Evolutionary conservation across 1,139 yeast species (phyloP).

Genomic region (Zygotorulaspora mrakii): DNA sequence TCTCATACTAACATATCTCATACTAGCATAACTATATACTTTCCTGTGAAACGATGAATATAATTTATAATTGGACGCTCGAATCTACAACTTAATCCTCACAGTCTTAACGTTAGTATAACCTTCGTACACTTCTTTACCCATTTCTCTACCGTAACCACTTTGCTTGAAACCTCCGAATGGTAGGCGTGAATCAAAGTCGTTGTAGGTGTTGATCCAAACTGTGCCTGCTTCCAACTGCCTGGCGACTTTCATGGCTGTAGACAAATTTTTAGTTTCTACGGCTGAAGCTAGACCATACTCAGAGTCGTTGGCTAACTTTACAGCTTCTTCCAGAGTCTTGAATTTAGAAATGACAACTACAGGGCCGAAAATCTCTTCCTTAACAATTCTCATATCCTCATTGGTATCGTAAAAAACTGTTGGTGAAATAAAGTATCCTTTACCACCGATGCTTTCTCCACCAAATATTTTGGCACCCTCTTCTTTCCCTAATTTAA

Average conservation of each 20-base stretch:
- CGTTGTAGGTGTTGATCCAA: constrained; percentile 75
- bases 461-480: constrained; percentile 72
- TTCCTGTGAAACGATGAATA: too few species aligned
- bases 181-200: constrained; percentile 67
- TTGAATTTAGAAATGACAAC: constrained; percentile 63
- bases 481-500: constrained; percentile 63
- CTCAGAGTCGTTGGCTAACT: constrained; percentile 61
- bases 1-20: constrained; percentile 11
- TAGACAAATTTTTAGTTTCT: constrained; percentile 54
- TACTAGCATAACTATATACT: background rate
- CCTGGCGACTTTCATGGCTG: constrained; percentile 55
- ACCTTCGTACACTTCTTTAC: constrained; percentile 65
- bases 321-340: constrained; percentile 59
- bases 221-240: constrained; percentile 66
- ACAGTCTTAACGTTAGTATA: constrained; percentile 71
- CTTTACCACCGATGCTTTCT: constrained; percentile 54
- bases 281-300: constrained; percentile 84
- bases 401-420: constrained; percentile 61
- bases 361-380: constrained; percentile 76
- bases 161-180: constrained; percentile 77
- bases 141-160: constrained; percentile 82
- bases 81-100: constrained; percentile 43
- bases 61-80: too few species aligned
- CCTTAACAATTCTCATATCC: constrained; percentile 55
- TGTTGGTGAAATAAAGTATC: constrained; percentile 66